phyloP scores from a whole-genome alignment of 1,284 basidiomycete species.

The Pterulicium gracile region DNA sequence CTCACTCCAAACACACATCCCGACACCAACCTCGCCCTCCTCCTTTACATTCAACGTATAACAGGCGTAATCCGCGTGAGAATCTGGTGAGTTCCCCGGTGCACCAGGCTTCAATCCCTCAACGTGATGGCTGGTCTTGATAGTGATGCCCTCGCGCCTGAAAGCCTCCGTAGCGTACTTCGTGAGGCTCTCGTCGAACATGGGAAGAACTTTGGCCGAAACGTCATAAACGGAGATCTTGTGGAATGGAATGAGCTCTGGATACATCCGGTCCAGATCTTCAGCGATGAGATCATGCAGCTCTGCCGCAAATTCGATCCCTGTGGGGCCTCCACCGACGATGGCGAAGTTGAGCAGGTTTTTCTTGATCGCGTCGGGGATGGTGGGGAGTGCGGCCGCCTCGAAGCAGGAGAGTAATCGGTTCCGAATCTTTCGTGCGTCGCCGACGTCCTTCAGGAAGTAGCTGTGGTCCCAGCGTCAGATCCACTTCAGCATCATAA shows the following conservation, averaged over 20 bases:
- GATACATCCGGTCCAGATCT: constrained; percentile 64
- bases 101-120: constrained; percentile 57
- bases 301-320: constrained; percentile 82
- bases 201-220: constrained; percentile 71
- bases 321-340: constrained; percentile 74
- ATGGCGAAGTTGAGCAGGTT: constrained; percentile 73
- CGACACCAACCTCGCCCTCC: constrained; percentile 50
- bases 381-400: constrained; percentile 62
- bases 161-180: constrained; percentile 70
- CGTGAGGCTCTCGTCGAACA: constrained; percentile 60
- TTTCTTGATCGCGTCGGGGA: constrained; percentile 54
- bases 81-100: constrained; percentile 41
- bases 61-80: constrained; percentile 16
- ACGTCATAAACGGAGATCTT: constrained; percentile 77
- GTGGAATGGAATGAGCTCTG: constrained; percentile 46
- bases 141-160: constrained; percentile 66
- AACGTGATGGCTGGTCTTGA: constrained; percentile 72
- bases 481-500: too few species aligned
- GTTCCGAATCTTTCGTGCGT: constrained; percentile 71
- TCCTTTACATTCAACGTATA: constrained; percentile 3
- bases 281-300: constrained; percentile 74
- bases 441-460: constrained; percentile 76
- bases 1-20: constrained; percentile 80
- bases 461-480: too few species aligned
- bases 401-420: constrained; percentile 70